These are phyloP conservation scores for Apiospora koreana DNA, from an alignment of 2,329 filamentous ascomycete genomes.

Conservation along the genomic window DNA sequence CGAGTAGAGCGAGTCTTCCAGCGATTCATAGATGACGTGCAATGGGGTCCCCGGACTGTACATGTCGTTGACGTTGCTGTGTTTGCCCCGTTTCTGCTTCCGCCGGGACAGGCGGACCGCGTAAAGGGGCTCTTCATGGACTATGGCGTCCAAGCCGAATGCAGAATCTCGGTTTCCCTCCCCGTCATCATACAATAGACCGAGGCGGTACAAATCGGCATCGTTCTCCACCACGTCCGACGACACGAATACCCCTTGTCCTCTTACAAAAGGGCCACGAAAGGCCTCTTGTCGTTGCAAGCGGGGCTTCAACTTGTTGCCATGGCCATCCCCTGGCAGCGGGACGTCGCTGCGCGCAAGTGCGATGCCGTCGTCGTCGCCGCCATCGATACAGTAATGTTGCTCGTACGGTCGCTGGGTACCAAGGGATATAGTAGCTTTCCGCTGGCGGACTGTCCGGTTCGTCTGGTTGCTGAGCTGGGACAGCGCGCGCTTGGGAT, in stretches of 20 bases:
- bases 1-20: neutral
- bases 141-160: constrained; percentile 25
- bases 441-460: neutral
- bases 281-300: constrained; percentile 30
- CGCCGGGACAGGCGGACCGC: constrained; percentile 25
- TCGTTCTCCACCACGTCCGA: constrained; percentile 24
- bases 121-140: constrained; percentile 25
- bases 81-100: neutral
- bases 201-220: constrained; percentile 25
- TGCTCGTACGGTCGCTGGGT: neutral
- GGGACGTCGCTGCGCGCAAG: constrained; percentile 18
- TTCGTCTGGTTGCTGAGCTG: neutral
- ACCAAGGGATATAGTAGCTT: neutral
- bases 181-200: constrained; percentile 27
- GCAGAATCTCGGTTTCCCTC: constrained; percentile 14
- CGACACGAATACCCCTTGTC: constrained; percentile 12
- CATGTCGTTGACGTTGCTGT: neutral
- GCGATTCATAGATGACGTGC: neutral
- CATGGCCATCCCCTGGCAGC: constrained; percentile 18
- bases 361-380: neutral
- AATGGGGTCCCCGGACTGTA: neutral
- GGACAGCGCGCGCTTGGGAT: neutral
- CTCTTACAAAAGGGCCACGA: constrained; percentile 15
- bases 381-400: neutral
- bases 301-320: constrained; percentile 20